A percentile compares a stretch with the other conserved stretches of the same genome.
phyloP scores from a whole-genome alignment of 140 eudicot species.

The Cichorium intybus region DNA sequence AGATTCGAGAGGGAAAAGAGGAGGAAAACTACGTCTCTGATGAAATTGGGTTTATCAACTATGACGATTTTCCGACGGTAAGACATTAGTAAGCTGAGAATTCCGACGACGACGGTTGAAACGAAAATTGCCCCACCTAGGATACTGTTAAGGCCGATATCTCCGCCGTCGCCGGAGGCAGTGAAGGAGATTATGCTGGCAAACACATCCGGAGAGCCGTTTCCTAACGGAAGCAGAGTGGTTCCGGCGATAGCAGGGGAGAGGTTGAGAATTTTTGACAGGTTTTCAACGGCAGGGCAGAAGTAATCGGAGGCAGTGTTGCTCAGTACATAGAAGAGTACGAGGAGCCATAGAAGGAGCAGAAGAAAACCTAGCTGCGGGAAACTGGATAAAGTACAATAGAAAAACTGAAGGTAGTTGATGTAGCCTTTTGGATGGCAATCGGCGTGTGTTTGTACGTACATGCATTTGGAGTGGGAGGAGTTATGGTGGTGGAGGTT shows the following conservation, averaged over 20 bases:
- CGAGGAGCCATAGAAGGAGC: neutral
- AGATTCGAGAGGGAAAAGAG: neutral
- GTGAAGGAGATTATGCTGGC: neutral
- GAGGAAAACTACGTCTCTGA: neutral
- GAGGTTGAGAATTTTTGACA: neutral
- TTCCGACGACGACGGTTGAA: neutral
- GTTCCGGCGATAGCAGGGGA: neutral
- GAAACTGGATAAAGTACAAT: neutral
- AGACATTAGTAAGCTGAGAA: constrained; percentile 38
- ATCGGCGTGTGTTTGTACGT: constrained; percentile 13
- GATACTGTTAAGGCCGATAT: neutral
- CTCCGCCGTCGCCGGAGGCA: neutral
- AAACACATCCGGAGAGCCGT: neutral
- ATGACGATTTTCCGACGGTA: constrained; percentile 13
- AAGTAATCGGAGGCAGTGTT: neutral
- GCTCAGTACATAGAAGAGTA: neutral
- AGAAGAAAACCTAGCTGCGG: neutral
- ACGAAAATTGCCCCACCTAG: neutral
- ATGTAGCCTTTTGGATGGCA: constrained; percentile 32
- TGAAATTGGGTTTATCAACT: neutral
- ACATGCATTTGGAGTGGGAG: constrained; percentile 23
- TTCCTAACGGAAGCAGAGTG: neutral
- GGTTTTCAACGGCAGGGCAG: neutral
- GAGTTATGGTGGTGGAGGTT: constrained; percentile 17
- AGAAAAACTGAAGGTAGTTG: constrained; percentile 23